Base-by-base conservation (phyloP, 495 filamentous ascomycete species). In the Tricharina praecox region DNA sequence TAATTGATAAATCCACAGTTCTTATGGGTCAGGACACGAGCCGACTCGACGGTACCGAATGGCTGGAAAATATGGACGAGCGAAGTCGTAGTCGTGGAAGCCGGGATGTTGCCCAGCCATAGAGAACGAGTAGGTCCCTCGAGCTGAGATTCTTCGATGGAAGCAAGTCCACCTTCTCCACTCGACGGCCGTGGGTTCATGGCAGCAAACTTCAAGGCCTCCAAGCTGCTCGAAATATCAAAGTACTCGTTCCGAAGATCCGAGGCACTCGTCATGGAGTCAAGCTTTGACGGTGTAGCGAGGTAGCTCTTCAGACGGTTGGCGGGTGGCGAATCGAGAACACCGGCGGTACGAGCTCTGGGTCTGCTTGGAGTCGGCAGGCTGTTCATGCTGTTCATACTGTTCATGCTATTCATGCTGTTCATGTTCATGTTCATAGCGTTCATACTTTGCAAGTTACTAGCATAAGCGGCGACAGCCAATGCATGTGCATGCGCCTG, bases 1-100 rank as follows among this genome's bases (percentile, higher is more conserved):
- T 93, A 97, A 63, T 97, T 97, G 60, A 97, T 86, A 56, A 97
- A 97, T 4, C 90, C 90, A 62, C 90, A 97, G 60, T 93, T 96
- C 74, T 97, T 97, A 69, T 97, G 90, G 10, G 90, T 94, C 52
- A 97, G 70, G 11, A 97, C 92, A 49, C 90, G 73, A 28, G 84
- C 86, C 13, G 88, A 94, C 53, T 87, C 76, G 55, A 97, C 93
- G 19, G 81, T 78, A 13, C 90, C 90, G 53, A 90, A 92, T 36
- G 78, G 67, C 58, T 81, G 80, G 64, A 97, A 97, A 64, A 95
- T 93, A 47, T 86, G 83, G 42, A 82, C 85, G 37, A 97, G 63
- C 1, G 90, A 94, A 13, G 85, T 88, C 21, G 85, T 82, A 0
- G 90, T 97, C 3, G 90, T 96, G 5, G 90, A 97, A 8, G 88